Percentiles rank a stretch among this genome's conserved stretches.
phyloP scores from a whole-genome alignment of 257 asterid species.

The Solanum acaule region DNA sequence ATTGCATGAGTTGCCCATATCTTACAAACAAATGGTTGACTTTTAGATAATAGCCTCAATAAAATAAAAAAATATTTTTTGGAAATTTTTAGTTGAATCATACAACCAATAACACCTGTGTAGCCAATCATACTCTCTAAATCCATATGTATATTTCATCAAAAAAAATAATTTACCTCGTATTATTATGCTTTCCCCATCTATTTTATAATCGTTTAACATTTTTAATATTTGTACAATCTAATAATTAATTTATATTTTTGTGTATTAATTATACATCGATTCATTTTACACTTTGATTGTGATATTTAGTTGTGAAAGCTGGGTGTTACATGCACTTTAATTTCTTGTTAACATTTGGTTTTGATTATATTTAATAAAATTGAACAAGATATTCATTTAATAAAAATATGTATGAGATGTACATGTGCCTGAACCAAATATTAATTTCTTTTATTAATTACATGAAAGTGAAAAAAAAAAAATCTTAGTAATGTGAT shows the following conservation, averaged over 20 bases:
- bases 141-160: not conserved
- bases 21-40: not conserved
- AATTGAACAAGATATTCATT: not conserved
- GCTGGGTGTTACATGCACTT: not conserved
- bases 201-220: not conserved
- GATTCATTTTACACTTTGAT: not conserved
- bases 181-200: not conserved
- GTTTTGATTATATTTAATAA: not conserved
- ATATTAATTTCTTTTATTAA: not conserved
- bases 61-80: too few relatives aligned
- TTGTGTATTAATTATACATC: not conserved
- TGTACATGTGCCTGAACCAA: not conserved
- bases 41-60: not conserved
- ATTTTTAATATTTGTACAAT: not conserved
- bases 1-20: too few relatives aligned
- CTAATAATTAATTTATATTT: not conserved
- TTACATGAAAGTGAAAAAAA: not conserved
- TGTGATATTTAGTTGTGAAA: not conserved
- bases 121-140: not conserved
- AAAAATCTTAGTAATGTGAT: fast-evolving
- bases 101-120: not conserved
- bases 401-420: not conserved
- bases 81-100: not conserved
- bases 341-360: not conserved
- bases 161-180: not conserved